Evolutionary conservation across 352 stramenopile species (phyloP).

Genomic region (Phytophthora sp.): DNA sequence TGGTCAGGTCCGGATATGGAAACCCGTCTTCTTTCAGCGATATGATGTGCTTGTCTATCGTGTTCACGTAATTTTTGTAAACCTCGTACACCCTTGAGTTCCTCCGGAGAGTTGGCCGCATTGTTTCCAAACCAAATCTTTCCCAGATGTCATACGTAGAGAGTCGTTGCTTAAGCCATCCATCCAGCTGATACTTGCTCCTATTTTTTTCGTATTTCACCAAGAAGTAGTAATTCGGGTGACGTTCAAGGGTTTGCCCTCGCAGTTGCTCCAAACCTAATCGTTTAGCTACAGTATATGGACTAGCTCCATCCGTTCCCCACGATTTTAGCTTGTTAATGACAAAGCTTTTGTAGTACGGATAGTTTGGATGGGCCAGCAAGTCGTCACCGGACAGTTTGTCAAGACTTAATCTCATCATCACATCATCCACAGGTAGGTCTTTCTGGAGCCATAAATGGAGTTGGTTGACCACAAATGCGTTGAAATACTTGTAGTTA

Average conservation of each 20-base stretch:
- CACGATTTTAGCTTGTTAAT: conserved; percentile 8
- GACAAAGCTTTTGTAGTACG: conserved; percentile 16
- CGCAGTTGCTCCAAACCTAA: not conserved
- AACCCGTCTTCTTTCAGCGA: not conserved
- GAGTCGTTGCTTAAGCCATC: not conserved
- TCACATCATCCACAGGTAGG: not conserved
- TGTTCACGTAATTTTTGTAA: conserved; percentile 20
- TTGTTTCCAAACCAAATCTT: too few relatives aligned
- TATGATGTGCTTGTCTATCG: conserved; percentile 15
- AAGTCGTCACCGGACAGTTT: conserved; percentile 2
- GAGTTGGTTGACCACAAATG: conserved; percentile 6
- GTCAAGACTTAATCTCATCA: conserved; percentile 11
- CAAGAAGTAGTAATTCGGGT: conserved; percentile 9
- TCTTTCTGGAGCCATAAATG: not conserved
- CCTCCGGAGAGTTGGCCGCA: too few relatives aligned
- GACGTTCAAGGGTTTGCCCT: not conserved
- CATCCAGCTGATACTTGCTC: not conserved
- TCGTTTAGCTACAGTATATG: not conserved
- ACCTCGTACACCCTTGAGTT: too few relatives aligned
- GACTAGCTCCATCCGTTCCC: not conserved
- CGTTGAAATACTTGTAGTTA: conserved; percentile 19
- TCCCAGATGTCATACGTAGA: conserved; percentile 14
- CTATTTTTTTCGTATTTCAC: not conserved
- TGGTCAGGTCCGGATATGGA: conserved; percentile 3
- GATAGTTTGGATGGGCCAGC: conserved; percentile 9